These are phyloP conservation scores for Nannochloris sp. DNA, from an alignment of 139 green algal genomes.

Conservation along the genomic window DNA sequence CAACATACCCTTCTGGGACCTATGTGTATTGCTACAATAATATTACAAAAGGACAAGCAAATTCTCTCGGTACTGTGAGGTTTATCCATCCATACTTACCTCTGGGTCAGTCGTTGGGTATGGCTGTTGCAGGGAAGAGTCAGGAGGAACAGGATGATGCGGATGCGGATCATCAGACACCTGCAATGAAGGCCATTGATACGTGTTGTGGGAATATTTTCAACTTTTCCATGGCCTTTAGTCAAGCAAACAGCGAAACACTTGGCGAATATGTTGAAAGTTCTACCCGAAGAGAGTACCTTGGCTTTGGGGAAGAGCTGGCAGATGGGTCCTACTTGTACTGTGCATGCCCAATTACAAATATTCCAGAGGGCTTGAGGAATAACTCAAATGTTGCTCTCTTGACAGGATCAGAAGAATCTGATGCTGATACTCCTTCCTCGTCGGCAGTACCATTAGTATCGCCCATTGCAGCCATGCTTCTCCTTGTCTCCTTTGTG, in stretches of 20 bases:
- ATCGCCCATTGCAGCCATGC: not conserved
- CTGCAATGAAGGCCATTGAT: not conserved
- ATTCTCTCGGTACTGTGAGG: not conserved
- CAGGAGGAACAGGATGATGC: not conserved
- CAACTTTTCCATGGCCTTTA: conserved; percentile 1
- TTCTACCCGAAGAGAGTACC: not conserved
- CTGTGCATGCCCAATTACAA: not conserved
- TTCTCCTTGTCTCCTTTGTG: not conserved
- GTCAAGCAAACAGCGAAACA: not conserved
- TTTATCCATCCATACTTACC: not conserved
- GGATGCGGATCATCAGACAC: not conserved
- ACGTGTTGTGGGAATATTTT: not conserved
- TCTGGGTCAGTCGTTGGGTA: not conserved
- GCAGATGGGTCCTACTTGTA: not conserved
- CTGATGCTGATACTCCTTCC: not conserved
- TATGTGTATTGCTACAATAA: conserved; percentile 3
- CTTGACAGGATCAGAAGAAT: not conserved
- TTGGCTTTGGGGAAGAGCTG: not conserved
- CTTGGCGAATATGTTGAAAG: not conserved
- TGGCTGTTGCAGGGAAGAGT: not conserved
- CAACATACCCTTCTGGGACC: not conserved
- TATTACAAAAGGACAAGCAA: not conserved
- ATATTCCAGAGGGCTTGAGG: conserved; percentile 1
- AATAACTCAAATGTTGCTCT: not conserved
- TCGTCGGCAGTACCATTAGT: not conserved